Evolutionary conservation across 2,329 filamentous ascomycete species (phyloP).

Genomic region (Colletotrichum filicis): DNA sequence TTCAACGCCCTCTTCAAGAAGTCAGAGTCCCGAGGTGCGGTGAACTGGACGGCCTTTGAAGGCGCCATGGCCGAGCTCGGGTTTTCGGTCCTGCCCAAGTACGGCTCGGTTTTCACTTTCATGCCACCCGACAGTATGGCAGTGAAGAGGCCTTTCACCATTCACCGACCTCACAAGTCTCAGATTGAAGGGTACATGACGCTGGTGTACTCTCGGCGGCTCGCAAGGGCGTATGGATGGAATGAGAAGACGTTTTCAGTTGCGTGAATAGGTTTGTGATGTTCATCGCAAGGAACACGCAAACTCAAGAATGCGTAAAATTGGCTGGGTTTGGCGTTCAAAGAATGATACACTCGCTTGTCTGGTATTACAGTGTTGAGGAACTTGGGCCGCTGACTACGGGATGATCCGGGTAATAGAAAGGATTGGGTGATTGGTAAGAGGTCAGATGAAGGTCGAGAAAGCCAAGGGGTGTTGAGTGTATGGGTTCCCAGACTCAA

Average conservation of each 20-base stretch:
- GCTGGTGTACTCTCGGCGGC: slow-evolving; percentile 42
- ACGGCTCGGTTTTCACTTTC: slow-evolving; percentile 56
- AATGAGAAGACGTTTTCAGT: slow-evolving; percentile 43
- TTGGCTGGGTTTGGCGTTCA: background rate
- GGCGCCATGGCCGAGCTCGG: slow-evolving; percentile 53
- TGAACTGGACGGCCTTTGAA: slow-evolving; percentile 51
- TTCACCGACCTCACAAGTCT: slow-evolving; percentile 51
- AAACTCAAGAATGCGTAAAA: accelerated
- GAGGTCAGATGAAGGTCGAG: too few species aligned
- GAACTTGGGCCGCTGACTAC: too few species aligned
- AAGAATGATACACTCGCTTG: accelerated
- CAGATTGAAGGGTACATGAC: slow-evolving; percentile 47
- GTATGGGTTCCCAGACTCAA: too few species aligned
- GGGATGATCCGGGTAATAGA: too few species aligned
- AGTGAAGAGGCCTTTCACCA: slow-evolving; percentile 43
- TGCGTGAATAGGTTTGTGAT: background rate
- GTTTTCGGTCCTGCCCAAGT: slow-evolving; percentile 53
- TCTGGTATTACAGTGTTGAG: too few species aligned
- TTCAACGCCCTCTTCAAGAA: slow-evolving; percentile 50
- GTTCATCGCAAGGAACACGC: background rate
- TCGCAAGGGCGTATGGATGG: slow-evolving; percentile 52
- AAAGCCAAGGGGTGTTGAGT: too few species aligned
- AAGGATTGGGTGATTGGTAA: too few species aligned
- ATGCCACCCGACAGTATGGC: slow-evolving; percentile 42
- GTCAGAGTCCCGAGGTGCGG: slow-evolving; percentile 42